Percentiles rank a stretch among this genome's conserved stretches.
phyloP scores from a whole-genome alignment of 345 rosid species.

The Sonneratia caseolaris region DNA sequence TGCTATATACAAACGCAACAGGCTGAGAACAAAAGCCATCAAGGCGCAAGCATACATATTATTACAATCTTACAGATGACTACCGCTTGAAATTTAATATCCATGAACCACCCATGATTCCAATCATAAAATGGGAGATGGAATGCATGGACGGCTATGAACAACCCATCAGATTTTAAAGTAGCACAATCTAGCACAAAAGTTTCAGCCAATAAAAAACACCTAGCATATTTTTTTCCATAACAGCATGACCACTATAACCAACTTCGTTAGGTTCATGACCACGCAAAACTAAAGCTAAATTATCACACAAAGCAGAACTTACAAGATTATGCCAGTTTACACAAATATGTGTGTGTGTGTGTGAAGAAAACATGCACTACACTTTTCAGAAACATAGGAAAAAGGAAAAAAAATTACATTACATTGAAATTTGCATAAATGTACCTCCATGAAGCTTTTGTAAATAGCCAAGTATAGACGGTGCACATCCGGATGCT shows the following conservation, averaged over 20 bases:
- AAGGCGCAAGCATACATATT: neutral
- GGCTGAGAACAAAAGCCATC: neutral
- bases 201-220: too few relatives aligned
- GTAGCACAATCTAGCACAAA: too few relatives aligned
- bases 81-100: neutral
- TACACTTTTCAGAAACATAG: neutral
- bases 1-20: neutral
- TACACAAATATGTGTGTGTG: neutral
- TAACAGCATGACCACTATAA: too few relatives aligned
- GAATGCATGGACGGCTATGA: neutral
- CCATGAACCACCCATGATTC: neutral
- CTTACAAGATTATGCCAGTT: neutral
- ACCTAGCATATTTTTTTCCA: too few relatives aligned
- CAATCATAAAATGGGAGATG: neutral
- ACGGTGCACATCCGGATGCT: conserved; percentile 65
- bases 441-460: conserved; percentile 80
- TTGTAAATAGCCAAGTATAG: conserved; percentile 73
- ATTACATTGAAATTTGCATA: neutral
- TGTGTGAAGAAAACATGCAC: neutral
- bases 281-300: neutral
- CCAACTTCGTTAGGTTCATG: too few relatives aligned
- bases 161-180: too few relatives aligned
- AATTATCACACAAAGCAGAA: neutral
- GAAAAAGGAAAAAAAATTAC: neutral
- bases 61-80: neutral